Conservation (phyloP, 1,284 basidiomycete species). For the Lentinula novae-zelandiae region DNA sequence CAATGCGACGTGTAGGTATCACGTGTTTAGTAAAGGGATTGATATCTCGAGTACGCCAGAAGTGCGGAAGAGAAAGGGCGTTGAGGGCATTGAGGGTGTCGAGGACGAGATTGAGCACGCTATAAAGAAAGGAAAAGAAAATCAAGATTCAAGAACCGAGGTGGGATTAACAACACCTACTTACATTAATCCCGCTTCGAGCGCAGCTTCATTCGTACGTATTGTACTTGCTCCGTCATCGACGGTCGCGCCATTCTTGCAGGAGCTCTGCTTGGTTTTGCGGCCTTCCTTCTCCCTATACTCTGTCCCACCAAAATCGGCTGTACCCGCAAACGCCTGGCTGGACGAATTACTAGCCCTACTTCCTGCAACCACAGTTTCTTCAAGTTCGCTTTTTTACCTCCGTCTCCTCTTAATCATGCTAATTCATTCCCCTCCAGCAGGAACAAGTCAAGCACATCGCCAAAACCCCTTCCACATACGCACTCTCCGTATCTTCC, state of each 20-base stretch:
- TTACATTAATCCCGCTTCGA: not conserved
- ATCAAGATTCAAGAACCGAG: not conserved
- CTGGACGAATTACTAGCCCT: not conserved
- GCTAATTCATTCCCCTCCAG: not conserved
- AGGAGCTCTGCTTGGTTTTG: slow-evolving; percentile 8
- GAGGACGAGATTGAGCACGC: not conserved
- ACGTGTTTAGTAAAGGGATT: not conserved
- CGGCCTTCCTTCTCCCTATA: not conserved
- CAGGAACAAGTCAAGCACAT: not conserved
- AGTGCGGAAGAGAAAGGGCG: not conserved
- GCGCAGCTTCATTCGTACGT: not conserved
- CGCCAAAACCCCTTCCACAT: not conserved
- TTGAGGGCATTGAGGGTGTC: not conserved
- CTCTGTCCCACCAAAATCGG: not conserved
- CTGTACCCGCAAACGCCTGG: not conserved
- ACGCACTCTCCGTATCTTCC: slow-evolving; percentile 11
- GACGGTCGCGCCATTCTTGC: slow-evolving; percentile 5
- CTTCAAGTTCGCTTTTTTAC: too few species aligned
- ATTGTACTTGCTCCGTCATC: not conserved
- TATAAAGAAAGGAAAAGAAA: not conserved
- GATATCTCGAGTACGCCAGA: slow-evolving; percentile 3
- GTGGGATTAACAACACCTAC: not conserved
- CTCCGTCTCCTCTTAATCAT: too few species aligned
- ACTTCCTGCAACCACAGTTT: not conserved
- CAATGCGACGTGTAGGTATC: slow-evolving; percentile 6